Base-by-base conservation (phyloP, 2,329 filamentous ascomycete species). In the Aureobasidium sp. region DNA sequence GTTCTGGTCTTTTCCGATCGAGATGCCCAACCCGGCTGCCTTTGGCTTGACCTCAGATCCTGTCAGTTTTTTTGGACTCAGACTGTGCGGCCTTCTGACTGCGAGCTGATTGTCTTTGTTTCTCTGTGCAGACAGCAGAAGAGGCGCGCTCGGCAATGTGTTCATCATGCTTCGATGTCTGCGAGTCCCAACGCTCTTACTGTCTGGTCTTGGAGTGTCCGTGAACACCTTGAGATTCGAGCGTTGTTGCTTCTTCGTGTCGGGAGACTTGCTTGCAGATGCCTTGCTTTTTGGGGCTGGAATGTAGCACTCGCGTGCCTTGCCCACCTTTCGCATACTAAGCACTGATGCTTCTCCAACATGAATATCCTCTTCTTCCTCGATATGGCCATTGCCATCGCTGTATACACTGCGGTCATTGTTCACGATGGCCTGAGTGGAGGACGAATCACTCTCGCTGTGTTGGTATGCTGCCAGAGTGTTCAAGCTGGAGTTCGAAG, bases 281-380 rank as follows among this genome's bases (percentile, higher is more conserved):
- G 7, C 15, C 1, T 20, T 12, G 22, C 42, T 58, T 20, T 20
- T 48, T 3, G 42, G n/a, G 20, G 55, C 29, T 39, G 42, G 42
- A 31, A 58, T 39, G 31, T 37, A 58, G 14, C 45, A 61, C 12
- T 61, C 58, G 15, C 58, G 45, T 3, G 58, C 58, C 36, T 61
- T 61, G 20, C 58, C 58, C 9, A 61, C 58, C 17, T 44, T 61
- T 1, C 29, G 31, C 22, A 58, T 22, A 42, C 55, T 58, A 15
- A 58, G 12, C 22, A 42, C 11, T 1, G 36, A 51, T 41, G 45
- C 57, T 25, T 60, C 34, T 3, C 25, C 15, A 9, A 60, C 17
- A 5, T 31, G 9, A 12, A 25, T 42, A 25, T 60, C 57, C 8
- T 48, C 37, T 20, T 45, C 57, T 1, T 22, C 34, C 1, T 22